These are phyloP conservation scores for Podospora pseudoanserina DNA, from an alignment of 495 filamentous ascomycete species.

Conservation along the genomic window DNA sequence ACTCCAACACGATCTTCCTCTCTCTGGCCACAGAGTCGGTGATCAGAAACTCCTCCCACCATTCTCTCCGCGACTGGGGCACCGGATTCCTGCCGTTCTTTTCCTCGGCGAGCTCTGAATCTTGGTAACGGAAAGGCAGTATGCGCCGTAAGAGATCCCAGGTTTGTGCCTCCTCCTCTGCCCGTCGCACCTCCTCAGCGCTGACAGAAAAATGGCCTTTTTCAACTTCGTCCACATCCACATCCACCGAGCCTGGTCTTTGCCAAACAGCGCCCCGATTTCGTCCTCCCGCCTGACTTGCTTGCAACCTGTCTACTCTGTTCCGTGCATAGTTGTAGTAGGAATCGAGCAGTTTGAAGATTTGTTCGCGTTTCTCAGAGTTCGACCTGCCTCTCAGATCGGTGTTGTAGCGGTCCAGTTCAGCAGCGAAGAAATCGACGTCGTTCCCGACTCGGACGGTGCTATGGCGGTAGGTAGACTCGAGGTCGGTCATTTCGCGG, in stretches of 20 bases:
- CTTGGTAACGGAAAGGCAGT: conserved; percentile 50
- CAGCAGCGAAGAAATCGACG: conserved; percentile 44
- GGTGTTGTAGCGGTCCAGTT: conserved; percentile 42
- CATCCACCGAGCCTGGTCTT: conserved; percentile 57
- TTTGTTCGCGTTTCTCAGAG: conserved; percentile 40
- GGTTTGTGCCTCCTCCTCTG: conserved; percentile 69
- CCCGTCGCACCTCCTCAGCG: conserved; percentile 35
- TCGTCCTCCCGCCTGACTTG: conserved; percentile 38
- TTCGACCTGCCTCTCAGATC: conserved; percentile 23
- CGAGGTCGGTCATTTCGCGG: conserved; percentile 29
- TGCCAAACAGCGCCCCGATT: conserved; percentile 60
- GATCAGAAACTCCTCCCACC: conserved; percentile 47
- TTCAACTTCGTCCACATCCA: conserved; percentile 54
- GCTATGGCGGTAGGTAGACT: conserved; percentile 29
- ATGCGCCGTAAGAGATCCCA: conserved; percentile 77
- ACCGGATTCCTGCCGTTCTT: conserved; percentile 16
- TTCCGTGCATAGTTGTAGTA: conserved; percentile 42
- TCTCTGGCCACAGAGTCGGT: conserved; percentile 56
- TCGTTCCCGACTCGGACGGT: conserved; percentile 36
- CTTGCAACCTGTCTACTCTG: conserved; percentile 37
- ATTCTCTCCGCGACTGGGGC: conserved; percentile 32
- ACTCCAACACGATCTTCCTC: conserved; percentile 71
- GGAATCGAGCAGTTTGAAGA: conserved; percentile 43
- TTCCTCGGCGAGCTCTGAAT: conserved; percentile 31
- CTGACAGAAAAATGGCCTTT: conserved; percentile 34